phyloP scores from a whole-genome alignment of 495 filamentous ascomycete genomes.

The Amniculicola lignicola region DNA sequence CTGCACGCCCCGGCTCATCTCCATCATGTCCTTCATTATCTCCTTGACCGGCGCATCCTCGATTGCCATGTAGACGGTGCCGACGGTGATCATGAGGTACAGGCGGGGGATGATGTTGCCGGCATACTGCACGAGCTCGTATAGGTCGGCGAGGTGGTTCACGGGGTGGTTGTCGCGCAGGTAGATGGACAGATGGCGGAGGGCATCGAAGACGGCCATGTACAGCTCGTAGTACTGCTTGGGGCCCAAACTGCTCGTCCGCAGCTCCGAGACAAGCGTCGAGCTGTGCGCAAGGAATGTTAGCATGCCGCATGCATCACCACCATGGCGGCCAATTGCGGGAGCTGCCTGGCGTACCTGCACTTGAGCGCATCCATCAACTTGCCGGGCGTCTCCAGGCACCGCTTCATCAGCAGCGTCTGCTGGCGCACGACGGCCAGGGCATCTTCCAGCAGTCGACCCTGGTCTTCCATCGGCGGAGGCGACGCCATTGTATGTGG shows the following conservation, averaged over 20 bases:
- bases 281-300: slow-evolving; percentile 57
- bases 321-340: not conserved
- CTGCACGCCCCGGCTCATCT: slow-evolving; percentile 97
- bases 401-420: slow-evolving; percentile 93
- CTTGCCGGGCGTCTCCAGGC: slow-evolving; percentile 94
- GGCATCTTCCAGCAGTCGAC: slow-evolving; percentile 92
- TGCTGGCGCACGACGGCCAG: slow-evolving; percentile 94
- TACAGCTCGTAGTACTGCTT: slow-evolving; percentile 99
- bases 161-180: slow-evolving; percentile 95
- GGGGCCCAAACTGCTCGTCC: slow-evolving; percentile 89
- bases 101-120: slow-evolving; percentile 95
- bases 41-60: slow-evolving; percentile 98
- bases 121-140: slow-evolving; percentile 98
- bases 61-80: slow-evolving; percentile 97
- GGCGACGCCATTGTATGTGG: slow-evolving; percentile 36
- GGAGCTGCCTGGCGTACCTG: slow-evolving; percentile 61
- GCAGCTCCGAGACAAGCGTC: slow-evolving; percentile 92
- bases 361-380: slow-evolving; percentile 99
- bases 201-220: slow-evolving; percentile 97
- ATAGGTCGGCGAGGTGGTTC: slow-evolving; percentile 96
- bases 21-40: slow-evolving; percentile 99
- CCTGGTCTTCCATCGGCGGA: slow-evolving; percentile 74
- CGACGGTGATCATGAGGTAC: slow-evolving; percentile 98
- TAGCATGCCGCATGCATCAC: slow-evolving; percentile 1
- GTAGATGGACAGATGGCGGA: slow-evolving; percentile 94